phyloP scores from a whole-genome alignment of 306 rosid genomes.

The Quercus mongolica region DNA sequence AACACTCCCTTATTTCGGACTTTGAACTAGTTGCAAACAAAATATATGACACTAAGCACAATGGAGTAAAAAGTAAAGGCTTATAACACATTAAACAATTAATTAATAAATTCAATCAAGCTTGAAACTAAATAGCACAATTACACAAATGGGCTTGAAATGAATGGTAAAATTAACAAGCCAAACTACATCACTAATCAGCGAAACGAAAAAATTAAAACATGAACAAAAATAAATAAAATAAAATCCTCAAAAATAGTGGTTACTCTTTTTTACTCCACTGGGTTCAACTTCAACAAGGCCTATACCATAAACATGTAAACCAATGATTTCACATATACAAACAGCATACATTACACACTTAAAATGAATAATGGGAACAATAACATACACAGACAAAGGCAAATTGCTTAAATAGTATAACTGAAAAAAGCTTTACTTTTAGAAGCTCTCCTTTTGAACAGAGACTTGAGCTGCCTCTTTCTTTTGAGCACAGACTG shows the following conservation, averaged over 20 bases:
- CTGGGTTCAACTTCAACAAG: neutral
- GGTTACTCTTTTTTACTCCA: neutral
- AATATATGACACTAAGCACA: too few relatives aligned
- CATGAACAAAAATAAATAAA: neutral
- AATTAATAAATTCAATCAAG: neutral
- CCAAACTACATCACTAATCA: neutral
- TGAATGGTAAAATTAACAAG: neutral
- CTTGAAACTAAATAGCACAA: neutral
- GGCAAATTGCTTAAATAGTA: neutral
- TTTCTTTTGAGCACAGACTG: constrained; percentile 72
- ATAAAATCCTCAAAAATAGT: neutral
- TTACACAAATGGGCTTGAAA: too few relatives aligned
- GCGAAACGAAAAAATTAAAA: neutral
- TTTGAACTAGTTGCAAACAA: too few relatives aligned
- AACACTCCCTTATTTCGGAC: too few relatives aligned
- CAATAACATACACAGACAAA: neutral
- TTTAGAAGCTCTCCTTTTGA: constrained; percentile 80
- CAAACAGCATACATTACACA: neutral
- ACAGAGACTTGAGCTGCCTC: constrained; percentile 63
- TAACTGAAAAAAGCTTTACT: constrained; percentile 39
- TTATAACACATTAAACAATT: neutral
- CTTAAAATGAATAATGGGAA: neutral
- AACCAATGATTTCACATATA: neutral
- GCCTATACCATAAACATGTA: neutral
- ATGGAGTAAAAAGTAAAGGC: neutral